Evolutionary conservation across 2,329 filamentous ascomycete genomes (phyloP).

Genomic region (Cyclaneusma minus): DNA sequence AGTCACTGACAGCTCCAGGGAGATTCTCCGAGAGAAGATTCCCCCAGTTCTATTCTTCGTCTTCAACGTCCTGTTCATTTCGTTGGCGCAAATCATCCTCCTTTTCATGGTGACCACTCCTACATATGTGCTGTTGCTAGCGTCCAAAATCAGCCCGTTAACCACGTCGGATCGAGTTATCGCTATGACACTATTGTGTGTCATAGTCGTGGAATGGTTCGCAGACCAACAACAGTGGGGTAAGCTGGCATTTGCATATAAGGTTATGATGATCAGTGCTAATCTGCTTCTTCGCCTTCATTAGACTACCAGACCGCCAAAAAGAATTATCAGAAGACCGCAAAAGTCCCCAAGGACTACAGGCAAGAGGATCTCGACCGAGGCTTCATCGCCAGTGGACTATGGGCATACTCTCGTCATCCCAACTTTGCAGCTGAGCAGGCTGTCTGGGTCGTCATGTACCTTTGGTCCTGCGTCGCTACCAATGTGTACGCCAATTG

Average conservation of each 20-base stretch:
- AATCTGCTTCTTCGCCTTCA: conserved; percentile 1
- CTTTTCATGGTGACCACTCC: conserved; percentile 68
- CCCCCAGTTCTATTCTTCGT: conserved; percentile 54
- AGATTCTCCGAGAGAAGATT: conserved; percentile 52
- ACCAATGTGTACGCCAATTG: conserved; percentile 63
- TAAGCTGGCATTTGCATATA: conserved; percentile 21
- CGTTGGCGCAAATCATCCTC: conserved; percentile 65
- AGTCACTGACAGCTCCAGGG: no score
- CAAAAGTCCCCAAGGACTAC: conserved; percentile 50
- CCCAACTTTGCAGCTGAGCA: conserved; percentile 94
- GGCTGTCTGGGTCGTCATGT: conserved; percentile 73
- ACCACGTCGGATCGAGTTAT: conserved; percentile 40
- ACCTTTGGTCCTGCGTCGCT: conserved; percentile 72
- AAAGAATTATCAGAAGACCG: conserved; percentile 54
- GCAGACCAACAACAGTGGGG: conserved; percentile 90
- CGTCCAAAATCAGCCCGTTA: conserved; percentile 43
- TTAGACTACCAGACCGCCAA: conserved; percentile 71
- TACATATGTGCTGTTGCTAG: conserved; percentile 68
- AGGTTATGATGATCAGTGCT: background rate
- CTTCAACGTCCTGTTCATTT: conserved; percentile 84
- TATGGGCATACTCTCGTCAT: conserved; percentile 82
- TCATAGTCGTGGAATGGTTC: conserved; percentile 56
- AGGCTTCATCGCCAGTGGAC: conserved; percentile 69
- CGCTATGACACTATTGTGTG: conserved; percentile 34
- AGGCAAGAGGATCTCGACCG: conserved; percentile 67